Percentiles rank a stretch among this genome's conserved stretches.
Evolutionary conservation across 108 stramenopile genomes (phyloP).

Genomic region (Schizochytrium sp.): DNA sequence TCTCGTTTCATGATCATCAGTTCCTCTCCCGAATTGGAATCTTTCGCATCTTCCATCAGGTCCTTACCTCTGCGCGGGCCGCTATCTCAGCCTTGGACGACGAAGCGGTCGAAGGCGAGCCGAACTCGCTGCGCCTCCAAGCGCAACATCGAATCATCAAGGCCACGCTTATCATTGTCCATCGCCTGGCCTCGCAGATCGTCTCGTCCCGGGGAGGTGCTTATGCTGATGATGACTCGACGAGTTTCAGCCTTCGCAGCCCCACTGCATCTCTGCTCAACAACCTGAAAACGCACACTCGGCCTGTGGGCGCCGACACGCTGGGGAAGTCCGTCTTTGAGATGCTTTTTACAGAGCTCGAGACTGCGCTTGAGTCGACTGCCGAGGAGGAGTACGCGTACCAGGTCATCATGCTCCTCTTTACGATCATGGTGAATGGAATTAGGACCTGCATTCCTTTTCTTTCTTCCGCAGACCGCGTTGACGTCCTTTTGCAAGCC

Average conservation of each 20-base stretch:
- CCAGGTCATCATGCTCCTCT: not conserved
- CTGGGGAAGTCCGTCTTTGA: constrained; percentile 3
- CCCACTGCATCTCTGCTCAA: not conserved
- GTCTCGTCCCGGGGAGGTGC: not conserved
- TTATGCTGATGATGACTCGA: not conserved
- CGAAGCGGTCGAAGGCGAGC: not conserved
- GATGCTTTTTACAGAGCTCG: constrained; percentile 6
- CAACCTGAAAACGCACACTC: not conserved
- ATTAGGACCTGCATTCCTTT: not conserved
- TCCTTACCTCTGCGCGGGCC: not conserved
- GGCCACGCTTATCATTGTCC: not conserved
- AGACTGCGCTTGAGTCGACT: not conserved
- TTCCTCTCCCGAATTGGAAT: not conserved
- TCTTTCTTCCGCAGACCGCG: not conserved
- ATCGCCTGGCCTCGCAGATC: not conserved
- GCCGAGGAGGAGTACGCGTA: constrained; percentile 8
- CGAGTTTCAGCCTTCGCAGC: not conserved
- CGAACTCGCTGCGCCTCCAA: not conserved
- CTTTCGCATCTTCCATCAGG: constrained; percentile 8
- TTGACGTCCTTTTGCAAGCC: not conserved
- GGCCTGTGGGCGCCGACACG: not conserved
- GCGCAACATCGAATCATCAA: not conserved
- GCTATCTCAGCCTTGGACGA: not conserved
- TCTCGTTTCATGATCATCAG: not conserved
- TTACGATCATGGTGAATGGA: not conserved